Evolutionary conservation across 1,284 basidiomycete species (phyloP), one percentile per base, ranked within the genome.

Genomic region (Malassezia cuniculi): DNA sequence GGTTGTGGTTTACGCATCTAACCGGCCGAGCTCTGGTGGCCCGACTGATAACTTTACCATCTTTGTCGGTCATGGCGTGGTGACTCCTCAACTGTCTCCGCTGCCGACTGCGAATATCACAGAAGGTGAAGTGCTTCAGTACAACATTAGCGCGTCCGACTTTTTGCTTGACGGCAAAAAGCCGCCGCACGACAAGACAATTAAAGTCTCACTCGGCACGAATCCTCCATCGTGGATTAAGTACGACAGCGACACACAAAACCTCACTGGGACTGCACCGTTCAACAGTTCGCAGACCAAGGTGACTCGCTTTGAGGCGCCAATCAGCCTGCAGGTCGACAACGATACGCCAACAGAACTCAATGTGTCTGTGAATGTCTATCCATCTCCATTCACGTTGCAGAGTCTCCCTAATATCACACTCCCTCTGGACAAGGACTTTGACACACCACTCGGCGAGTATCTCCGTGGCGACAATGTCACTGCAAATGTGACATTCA

Each of bases 381-480:
- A 78, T 15, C 73, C 78, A 5, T 79, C 82, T 0, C 78, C 75
- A 57, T 85, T 87, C 67, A 73, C 73, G 12, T 52, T 68, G n/a
- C 65, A 74, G 14, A 69, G 70, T 10, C 66, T 84, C 26, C 75
- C 78, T 4, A 69, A 52, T 29, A 39, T 49, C 25, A 38, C 35
- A 6, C 36, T 54, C 3, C 28, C 41, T 11, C n/a, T 34, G 2
- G 49, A 47, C 5, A 32, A 46, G 7, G 19, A 20, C 6, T 49
- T 54, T 18, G 22, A 37, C 18, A 24, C 40, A n/a, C 34, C 36
- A 11, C 29, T 50, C n/a, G 33, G 20, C 11, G 21, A 30, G 15
- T 51, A 44, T 33, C 26, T 47, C 14, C 37, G 45, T 7, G 31
- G 38, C 14, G 17, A 31, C 7, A 48, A 56, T 22, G 14, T 39